Evolutionary conservation across 1,284 basidiomycete genomes (phyloP), one percentile per base, ranked within the genome.

Genomic region (Cutaneotrichosporon sp.): DNA sequence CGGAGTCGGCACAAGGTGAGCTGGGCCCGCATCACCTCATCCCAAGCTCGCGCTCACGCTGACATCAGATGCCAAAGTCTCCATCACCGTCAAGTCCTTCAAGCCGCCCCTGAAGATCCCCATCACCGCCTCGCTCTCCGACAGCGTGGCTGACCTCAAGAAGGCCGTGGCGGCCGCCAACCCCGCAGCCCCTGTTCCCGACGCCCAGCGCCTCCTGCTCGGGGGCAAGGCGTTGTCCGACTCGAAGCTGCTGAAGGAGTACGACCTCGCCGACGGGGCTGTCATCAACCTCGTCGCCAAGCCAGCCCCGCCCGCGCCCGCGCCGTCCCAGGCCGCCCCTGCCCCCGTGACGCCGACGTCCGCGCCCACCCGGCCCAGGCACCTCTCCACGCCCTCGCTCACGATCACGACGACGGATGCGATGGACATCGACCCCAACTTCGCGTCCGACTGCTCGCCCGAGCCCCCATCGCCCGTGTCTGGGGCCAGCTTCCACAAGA

Each of bases 201-300:
- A 84, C 44, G 82, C 86, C 66, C 90, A 94, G 73, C 80, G 92
- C 3, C 81, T 93, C 7, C 78, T 97, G 9, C 79, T 93, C 53
- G 94, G 92, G 74, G 92, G 92, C 53, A 97, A 97, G 72, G 90
- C 87, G 1, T 81, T 96, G 57, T 84, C 82, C 22, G 91, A 94
- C 75, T 78, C 76, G 34, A 92, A 91, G 71, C 81, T 97, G 6
- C 76, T 96, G 37, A 85, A 86, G 68, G 92, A 96, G 70, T 97
- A 94, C 77, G 82, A 78, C 61, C 80, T 93, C 62, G 82, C 84
- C 63, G 81, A 85, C 63, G 87, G 86, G 14, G 84, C 87, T 57
- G 85, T 83, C 24, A 77, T 94, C 61, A 90, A 86, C 70, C 78
- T 97, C 43, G 84, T 91, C 78, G 76, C 88, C 67, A 92, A 90